These are phyloP conservation scores for Monilinia fructigena DNA, from an alignment of 2,329 filamentous ascomycete species.

Conservation along the genomic window DNA sequence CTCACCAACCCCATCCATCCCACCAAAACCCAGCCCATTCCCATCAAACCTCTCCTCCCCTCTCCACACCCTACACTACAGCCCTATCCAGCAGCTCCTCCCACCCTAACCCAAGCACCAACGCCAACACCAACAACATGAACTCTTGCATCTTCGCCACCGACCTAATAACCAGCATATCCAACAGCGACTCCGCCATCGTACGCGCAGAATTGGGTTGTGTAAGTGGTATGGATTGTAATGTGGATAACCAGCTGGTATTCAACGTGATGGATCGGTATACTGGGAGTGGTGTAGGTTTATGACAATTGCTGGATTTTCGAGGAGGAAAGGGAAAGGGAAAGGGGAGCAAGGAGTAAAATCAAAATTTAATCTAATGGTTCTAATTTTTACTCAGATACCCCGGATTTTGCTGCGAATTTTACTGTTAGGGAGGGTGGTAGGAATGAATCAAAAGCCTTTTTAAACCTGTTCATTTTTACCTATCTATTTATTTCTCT, in stretches of 20 bases:
- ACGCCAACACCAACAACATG: conserved; percentile 26
- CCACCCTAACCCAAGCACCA: conserved; percentile 23
- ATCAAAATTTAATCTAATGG: conserved; percentile 5
- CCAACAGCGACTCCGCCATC: conserved; percentile 40
- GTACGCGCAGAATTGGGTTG: conserved; percentile 46
- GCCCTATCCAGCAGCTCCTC: background rate
- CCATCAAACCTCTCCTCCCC: conserved; percentile 24
- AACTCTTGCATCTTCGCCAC: conserved; percentile 44
- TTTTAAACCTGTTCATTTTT: background rate
- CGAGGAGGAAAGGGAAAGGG: background rate
- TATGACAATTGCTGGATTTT: conserved; percentile 26
- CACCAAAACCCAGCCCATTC: conserved; percentile 19
- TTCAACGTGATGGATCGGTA: conserved; percentile 49
- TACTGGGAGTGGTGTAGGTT: conserved; percentile 31
- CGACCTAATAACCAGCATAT: conserved; percentile 47
- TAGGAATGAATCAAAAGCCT: conserved; percentile 4
- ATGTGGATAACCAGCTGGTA: conserved; percentile 45
- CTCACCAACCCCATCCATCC: conserved; percentile 15
- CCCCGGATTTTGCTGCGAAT: conserved; percentile 7
- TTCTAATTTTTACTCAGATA: conserved; percentile 2
- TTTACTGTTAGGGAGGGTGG: background rate
- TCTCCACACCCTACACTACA: conserved; percentile 14
- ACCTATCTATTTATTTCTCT: too few species aligned
- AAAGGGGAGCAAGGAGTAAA: background rate
- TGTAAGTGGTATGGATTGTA: conserved; percentile 42